Percentiles rank a stretch among this genome's conserved stretches.
Evolutionary conservation across 2,329 filamentous ascomycete genomes (phyloP).

Genomic region (Alternaria viburni): DNA sequence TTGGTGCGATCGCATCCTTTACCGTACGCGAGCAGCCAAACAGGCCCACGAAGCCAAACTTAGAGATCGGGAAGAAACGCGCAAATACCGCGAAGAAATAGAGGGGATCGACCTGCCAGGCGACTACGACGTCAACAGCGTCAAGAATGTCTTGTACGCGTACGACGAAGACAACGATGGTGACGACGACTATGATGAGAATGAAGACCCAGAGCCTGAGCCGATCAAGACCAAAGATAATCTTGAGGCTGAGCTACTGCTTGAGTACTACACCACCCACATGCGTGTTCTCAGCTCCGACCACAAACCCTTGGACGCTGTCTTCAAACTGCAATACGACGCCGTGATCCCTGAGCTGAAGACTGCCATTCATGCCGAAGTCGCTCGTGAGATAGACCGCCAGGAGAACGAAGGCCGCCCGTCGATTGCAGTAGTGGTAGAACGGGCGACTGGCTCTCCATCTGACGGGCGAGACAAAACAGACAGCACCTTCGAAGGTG

Average conservation of each 20-base stretch:
- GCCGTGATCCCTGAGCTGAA: slow-evolving; percentile 86
- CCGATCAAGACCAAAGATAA: slow-evolving; percentile 65
- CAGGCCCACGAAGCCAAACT: slow-evolving; percentile 68
- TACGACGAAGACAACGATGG: slow-evolving; percentile 85
- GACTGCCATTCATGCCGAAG: slow-evolving; percentile 81
- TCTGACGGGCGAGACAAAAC: slow-evolving; percentile 36
- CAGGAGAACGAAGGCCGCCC: slow-evolving; percentile 91
- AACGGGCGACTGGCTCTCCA: slow-evolving; percentile 53
- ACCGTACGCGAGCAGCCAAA: slow-evolving; percentile 75
- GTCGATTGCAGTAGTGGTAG: slow-evolving; percentile 80
- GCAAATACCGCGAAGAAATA: slow-evolving; percentile 83
- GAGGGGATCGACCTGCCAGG: slow-evolving; percentile 76
- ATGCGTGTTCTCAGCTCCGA: slow-evolving; percentile 91
- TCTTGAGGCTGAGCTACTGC: slow-evolving; percentile 58
- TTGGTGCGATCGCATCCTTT: slow-evolving; percentile 96
- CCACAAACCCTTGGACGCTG: slow-evolving; percentile 86
- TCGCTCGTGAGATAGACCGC: slow-evolving; percentile 85
- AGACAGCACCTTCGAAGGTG: slow-evolving; percentile 57
- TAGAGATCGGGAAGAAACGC: slow-evolving; percentile 69
- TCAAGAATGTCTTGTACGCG: slow-evolving; percentile 66
- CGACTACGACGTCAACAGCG: slow-evolving; percentile 72
- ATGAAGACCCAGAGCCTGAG: slow-evolving; percentile 53
- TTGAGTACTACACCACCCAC: slow-evolving; percentile 82
- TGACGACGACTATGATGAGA: slow-evolving; percentile 43
- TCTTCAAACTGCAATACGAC: slow-evolving; percentile 86